These are phyloP conservation scores for Ampelomyces quisqualis DNA, from an alignment of 2,329 filamentous ascomycete species.

Conservation along the genomic window DNA sequence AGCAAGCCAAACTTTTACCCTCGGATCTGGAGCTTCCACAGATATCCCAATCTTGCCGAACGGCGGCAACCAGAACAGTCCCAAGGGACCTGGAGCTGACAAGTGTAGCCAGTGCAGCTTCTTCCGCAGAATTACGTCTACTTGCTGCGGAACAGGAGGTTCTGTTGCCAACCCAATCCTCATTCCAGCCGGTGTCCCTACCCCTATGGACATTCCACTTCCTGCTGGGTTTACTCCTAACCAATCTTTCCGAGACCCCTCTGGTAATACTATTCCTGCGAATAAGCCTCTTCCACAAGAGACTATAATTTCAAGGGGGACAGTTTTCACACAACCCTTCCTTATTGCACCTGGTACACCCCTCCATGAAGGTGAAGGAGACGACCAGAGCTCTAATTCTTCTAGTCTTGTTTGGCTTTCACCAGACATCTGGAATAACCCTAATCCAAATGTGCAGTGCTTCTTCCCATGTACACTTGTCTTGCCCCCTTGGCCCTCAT, in stretches of 20 bases:
- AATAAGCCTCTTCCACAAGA: conserved; percentile 27
- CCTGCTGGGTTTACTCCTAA: conserved; percentile 9
- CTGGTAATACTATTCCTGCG: conserved; percentile 21
- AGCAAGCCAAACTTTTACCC: conserved; percentile 8
- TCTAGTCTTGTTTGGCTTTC: conserved; percentile 9
- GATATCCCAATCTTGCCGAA: conserved; percentile 10
- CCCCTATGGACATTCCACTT: conserved; percentile 11
- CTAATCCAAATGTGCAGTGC: conserved; percentile 8
- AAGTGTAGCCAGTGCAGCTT: conserved; percentile 13
- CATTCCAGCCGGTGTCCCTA: conserved; percentile 7
- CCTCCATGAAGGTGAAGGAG: conserved; percentile 5
- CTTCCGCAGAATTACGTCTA: conserved; percentile 11
- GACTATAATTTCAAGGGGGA: conserved; percentile 40
- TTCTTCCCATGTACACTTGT: conserved; percentile 8
- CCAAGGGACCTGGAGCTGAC: conserved; percentile 5
- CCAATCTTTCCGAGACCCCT: conserved; percentile 22
- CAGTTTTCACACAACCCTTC: conserved; percentile 50
- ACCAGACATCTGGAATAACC: conserved; percentile 6
- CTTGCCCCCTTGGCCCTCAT: conserved; percentile 5
- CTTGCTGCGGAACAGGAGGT: conserved; percentile 11
- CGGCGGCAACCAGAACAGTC: conserved; percentile 9
- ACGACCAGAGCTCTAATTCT: conserved; percentile 7
- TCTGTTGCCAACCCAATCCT: conserved; percentile 8
- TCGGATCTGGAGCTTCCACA: conserved; percentile 5
- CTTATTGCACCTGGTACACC: conserved; percentile 21